Percentiles rank a stretch among this genome's conserved stretches.
These are phyloP conservation scores for Cryptomeria japonica DNA, from an alignment of 75 land plant genomes.

Conservation along the genomic window DNA sequence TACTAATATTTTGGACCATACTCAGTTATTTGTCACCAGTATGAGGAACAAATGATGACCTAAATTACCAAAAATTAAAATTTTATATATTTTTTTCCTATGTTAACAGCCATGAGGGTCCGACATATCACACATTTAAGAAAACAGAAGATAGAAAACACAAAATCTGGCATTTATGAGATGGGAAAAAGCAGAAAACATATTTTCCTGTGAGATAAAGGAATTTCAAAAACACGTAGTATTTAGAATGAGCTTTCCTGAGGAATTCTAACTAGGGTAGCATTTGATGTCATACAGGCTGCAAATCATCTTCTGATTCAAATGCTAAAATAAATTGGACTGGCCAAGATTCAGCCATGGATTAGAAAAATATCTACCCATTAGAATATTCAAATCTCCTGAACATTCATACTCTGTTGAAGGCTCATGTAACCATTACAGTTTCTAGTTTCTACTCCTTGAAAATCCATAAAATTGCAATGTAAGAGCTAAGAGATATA, in stretches of 20 bases:
- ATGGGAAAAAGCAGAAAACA: not conserved
- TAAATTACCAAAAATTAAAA: too few species aligned
- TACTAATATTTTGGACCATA: too few species aligned
- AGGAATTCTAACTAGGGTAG: not conserved
- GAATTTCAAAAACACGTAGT: not conserved
- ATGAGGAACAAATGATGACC: too few species aligned
- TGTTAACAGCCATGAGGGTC: not conserved
- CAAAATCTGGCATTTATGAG: not conserved
- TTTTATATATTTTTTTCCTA: too few species aligned
- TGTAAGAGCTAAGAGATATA: too few species aligned
- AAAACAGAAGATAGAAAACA: not conserved
- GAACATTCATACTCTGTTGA: not conserved
- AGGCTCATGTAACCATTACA: too few species aligned
- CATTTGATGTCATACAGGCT: not conserved
- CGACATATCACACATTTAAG: not conserved
- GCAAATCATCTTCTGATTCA: not conserved
- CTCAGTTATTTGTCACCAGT: too few species aligned
- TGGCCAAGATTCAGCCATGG: not conserved
- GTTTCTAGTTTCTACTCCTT: too few species aligned
- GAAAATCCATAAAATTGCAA: too few species aligned
- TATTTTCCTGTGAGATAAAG: not conserved
- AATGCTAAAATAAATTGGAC: not conserved
- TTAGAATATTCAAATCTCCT: not conserved
- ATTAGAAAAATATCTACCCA: not conserved
- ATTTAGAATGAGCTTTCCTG: not conserved